Base-by-base conservation (phyloP, 352 stramenopile genomes). In the Blastocystis sp. region DNA sequence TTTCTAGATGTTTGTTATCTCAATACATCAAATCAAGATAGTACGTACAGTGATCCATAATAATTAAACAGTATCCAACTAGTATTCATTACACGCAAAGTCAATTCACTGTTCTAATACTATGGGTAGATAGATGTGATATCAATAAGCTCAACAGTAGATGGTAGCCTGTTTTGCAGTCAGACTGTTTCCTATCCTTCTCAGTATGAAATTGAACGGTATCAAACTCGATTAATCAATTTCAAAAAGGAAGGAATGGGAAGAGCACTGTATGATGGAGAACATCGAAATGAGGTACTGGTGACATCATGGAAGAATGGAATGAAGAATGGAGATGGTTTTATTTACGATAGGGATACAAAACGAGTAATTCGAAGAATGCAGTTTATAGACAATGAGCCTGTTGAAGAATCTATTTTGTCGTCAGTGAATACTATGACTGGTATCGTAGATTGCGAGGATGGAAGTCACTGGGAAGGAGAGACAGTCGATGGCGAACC, bases 341-440 rank as follows among this genome's bases (percentile, higher is more conserved):
- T 79, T n/a, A 79, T 79, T 57, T 79, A 79, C 35, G 68, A 79
- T 79, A 79, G 58, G 27, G n/a, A 57, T 57, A 79, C 68, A 27
- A 79, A 79, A 35, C 35, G 68, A 58, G 44, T 79, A 9, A 58
- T 57, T 7, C 68, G 68, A 9, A 79, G 68, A 79, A 56, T 79
- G 68, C 24, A 56, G 40, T 79, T 79, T 35, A 24, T 58, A n/a
- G 68, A 79, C 27, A 56, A 79, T 27, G 35, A 60, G 27, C 40
- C 58, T 5, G 11, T 13, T 59, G 19, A 79, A 6, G 27, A 79
- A n/a, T 24, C 17, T 19, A 54, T 79, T 24, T 30, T 79, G 17
- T 19, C 54, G 13, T 30, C 33, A 42, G 15, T 9, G 13, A 48
- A 76, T 42, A 24, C 64, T 42, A 48, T 42, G 9, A 22, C 48